phyloP scores from a whole-genome alignment of 352 stramenopile genomes.

The Phytophthora ramorum region DNA sequence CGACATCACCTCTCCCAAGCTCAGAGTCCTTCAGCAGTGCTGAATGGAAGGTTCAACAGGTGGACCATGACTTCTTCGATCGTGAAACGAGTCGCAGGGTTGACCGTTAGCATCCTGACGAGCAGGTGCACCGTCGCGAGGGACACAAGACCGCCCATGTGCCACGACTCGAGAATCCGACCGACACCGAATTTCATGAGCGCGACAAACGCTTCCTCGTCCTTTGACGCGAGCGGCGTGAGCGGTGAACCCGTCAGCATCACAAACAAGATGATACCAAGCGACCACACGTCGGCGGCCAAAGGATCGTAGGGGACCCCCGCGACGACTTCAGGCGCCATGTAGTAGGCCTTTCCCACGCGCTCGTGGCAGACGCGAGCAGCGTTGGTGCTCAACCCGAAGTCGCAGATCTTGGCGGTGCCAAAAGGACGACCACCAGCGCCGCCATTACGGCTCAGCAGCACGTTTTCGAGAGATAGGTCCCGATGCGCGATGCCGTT shows the following conservation, averaged over 20 bases:
- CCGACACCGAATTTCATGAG: slow-evolving; percentile 39
- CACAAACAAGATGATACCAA: slow-evolving; percentile 64
- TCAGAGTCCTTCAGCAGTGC: no score
- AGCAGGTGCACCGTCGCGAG: slow-evolving; percentile 26
- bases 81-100: slow-evolving; percentile 34
- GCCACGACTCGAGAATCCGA: slow-evolving; percentile 52
- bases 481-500: slow-evolving; percentile 61
- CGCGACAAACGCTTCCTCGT: slow-evolving; percentile 37
- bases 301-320: slow-evolving; percentile 41
- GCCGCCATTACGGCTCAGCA: slow-evolving; percentile 35
- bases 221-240: slow-evolving; percentile 28
- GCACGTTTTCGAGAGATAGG: slow-evolving; percentile 66
- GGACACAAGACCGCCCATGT: slow-evolving; percentile 28
- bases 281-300: slow-evolving; percentile 58
- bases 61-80: slow-evolving; percentile 36
- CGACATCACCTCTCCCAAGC: no score
- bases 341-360: slow-evolving; percentile 67
- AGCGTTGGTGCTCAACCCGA: slow-evolving; percentile 48
- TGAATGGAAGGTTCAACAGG: neutral
- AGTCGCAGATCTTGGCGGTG: slow-evolving; percentile 43
- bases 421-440: neutral
- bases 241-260: slow-evolving; percentile 58
- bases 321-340: slow-evolving; percentile 60
- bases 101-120: slow-evolving; percentile 33
- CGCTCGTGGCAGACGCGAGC: slow-evolving; percentile 22